Base-by-base conservation (phyloP, 83 land plant genomes). In the Diphasiastrum complanatum region DNA sequence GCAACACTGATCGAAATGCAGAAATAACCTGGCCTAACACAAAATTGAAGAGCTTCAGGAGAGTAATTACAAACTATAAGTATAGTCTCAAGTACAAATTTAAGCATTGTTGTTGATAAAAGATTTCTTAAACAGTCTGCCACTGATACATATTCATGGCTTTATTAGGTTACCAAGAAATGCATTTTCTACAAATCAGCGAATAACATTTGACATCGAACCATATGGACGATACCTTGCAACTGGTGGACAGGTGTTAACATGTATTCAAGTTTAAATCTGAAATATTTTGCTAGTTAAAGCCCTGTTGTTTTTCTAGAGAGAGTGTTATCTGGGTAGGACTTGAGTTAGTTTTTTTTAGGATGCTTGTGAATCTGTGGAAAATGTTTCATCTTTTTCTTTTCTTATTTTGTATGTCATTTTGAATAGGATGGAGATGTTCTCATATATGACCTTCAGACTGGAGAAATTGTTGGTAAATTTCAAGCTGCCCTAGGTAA, bases 131-230 rank as follows among this genome's bases (percentile, higher is more conserved):
- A n/a, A n/a, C n/a, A n/a, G n/a, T n/a, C n/a, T n/a, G n/a, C n/a
- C n/a, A n/a, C n/a, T n/a, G n/a, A n/a, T n/a, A n/a, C n/a, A n/a
- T n/a, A n/a, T 38, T 11, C 29, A 14, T 47, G 53, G 45, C 16
- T 30, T 35, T 26, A 43, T 31, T 60, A 93, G 99, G 70, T 50
- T 93, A 32, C 82, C 83, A 48, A 78, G 99, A 73, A 65, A 79
- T 35, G 55, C 85, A 18, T 78, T 76, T 65, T 26, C 53, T 45
- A 93, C 99, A 33, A 93, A 93, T 65, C 99, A 93, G 60, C 67
- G 99, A 34, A 77, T 93, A 66, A 60, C 71, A n/a, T 93, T 93
- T 74, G 99, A 93, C 60, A 85, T 93, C 66, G 99, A 93, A 66
- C 86, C 99, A 27, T 78, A 51, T 62, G 99, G 96, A 5, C 80